These are phyloP conservation scores for Cryphonectria japonica DNA, from an alignment of 2,329 filamentous ascomycete species.

Conservation along the genomic window DNA sequence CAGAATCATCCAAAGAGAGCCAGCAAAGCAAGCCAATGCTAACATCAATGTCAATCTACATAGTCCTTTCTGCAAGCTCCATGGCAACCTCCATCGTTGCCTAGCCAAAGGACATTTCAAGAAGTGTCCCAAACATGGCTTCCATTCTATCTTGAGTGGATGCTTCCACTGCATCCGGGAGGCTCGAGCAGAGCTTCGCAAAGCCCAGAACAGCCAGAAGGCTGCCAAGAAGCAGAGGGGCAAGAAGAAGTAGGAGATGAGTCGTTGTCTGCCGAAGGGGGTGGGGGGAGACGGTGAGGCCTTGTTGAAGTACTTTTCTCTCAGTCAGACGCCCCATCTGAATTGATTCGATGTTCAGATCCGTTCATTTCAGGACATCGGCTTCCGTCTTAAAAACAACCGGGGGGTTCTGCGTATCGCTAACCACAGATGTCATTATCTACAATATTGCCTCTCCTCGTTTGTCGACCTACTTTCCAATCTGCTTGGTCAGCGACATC, in stretches of 20 bases:
- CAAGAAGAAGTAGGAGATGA: neutral
- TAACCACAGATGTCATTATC: no score
- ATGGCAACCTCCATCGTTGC: constrained; percentile 14
- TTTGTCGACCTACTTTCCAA: no score
- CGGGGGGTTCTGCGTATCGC: no score
- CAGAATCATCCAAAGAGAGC: neutral
- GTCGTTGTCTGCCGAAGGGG: no score
- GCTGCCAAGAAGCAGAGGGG: neutral
- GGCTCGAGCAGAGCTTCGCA: constrained; percentile 2
- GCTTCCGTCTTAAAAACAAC: no score
- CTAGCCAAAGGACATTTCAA: constrained; percentile 4
- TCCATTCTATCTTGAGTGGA: constrained; percentile 3
- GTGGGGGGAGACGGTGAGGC: no score
- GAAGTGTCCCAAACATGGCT: constrained; percentile 10
- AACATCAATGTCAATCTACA: neutral
- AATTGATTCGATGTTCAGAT: no score
- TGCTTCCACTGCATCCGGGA: constrained; percentile 7
- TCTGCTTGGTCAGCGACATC: no score
- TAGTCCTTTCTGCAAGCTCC: constrained; percentile 11
- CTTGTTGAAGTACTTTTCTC: no score
- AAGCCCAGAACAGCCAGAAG: neutral
- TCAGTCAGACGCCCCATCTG: no score
- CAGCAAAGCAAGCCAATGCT: neutral
- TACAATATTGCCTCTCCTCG: no score
- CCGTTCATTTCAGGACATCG: no score